Evolutionary conservation across 768 basidiomycete species (phyloP), one percentile per base, ranked within the genome.

Genomic region (Xerocomellus amylosporus): DNA sequence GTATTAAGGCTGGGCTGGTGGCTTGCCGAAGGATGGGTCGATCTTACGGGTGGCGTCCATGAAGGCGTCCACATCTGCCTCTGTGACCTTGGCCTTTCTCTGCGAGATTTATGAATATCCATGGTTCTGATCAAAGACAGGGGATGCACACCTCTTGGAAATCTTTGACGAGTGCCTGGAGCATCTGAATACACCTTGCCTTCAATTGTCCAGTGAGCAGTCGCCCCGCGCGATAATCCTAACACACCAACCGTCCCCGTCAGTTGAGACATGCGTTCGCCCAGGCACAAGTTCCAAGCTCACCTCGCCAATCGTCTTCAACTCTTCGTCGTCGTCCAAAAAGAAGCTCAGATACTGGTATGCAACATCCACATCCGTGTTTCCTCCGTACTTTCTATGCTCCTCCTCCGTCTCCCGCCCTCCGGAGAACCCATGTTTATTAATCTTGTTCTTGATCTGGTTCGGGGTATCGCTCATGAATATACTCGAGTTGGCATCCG

Each of bases 391-490:
- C 63, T 77, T 80, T 58, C 93, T 68, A 68, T 99, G 97, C 56
- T 97, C 92, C 71, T 98, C 96, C 72, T 93, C 88, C n/a, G 93
- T 93, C 72, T 94, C 95, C 68, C 84, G 79, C 20, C 97, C 97
- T 10, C 97, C 97, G 1, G 91, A 94, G 73, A 98, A 99, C 3
- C 93, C 97, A 65, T 99, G 93, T 62, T 79, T 85, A 69, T 93
- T 97, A 65, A 99, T 84, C 77, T 99, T 99, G 70, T 93, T 97
- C 76, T 97, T 96, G 75, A 99, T 98, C 73, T 95, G 91, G 53
- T 84, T 84, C 4, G 85, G 78, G 55, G 89, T 91, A 70, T 99
- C 97, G 31, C 80, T 92, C 96, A 99, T 98, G 77, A 82, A 98
- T 61, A 99, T 95, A 59, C 90, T 90, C 59, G 88, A 90, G 73